Evolutionary conservation across 495 filamentous ascomycete genomes (phyloP).

Genomic region (Talaromyces ruber): DNA sequence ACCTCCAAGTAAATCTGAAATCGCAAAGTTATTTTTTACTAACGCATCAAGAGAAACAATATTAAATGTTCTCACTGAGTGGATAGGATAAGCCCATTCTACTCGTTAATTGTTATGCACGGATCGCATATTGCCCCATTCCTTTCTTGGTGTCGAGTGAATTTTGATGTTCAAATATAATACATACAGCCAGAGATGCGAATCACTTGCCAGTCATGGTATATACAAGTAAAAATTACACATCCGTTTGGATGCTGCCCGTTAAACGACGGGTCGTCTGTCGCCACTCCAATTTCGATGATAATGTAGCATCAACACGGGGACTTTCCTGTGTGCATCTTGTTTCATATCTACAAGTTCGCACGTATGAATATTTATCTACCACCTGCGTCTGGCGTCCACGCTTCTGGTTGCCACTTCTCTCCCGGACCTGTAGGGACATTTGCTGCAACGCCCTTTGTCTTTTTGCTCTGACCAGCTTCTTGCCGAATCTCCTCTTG

Average conservation of each 20-base stretch:
- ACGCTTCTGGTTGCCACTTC: constrained; percentile 68
- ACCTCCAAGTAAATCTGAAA: too few species aligned
- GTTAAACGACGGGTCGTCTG: not conserved
- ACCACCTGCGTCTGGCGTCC: constrained; percentile 45
- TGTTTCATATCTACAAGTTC: not conserved
- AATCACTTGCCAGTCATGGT: not conserved
- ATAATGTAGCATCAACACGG: not conserved
- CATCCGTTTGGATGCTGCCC: not conserved
- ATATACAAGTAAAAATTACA: not conserved
- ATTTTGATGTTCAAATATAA: not conserved
- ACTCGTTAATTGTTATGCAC: too few species aligned
- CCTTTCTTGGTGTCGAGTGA: not conserved
- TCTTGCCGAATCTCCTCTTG: constrained; percentile 9
- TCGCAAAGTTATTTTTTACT: too few species aligned
- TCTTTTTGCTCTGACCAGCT: constrained; percentile 15
- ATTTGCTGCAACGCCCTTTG: constrained; percentile 56
- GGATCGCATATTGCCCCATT: not conserved
- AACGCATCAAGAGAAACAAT: too few species aligned
- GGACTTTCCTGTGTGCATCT: not conserved
- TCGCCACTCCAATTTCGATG: not conserved
- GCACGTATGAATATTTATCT: constrained; percentile 10
- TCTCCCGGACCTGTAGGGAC: constrained; percentile 50
- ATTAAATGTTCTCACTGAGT: too few species aligned
- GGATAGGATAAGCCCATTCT: not conserved
- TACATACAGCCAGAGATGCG: not conserved